Percentiles rank a stretch among this genome's conserved stretches.
phyloP scores from a whole-genome alignment of 2,329 filamentous ascomycete species.

The Neofusicoccum kwambonambiense region DNA sequence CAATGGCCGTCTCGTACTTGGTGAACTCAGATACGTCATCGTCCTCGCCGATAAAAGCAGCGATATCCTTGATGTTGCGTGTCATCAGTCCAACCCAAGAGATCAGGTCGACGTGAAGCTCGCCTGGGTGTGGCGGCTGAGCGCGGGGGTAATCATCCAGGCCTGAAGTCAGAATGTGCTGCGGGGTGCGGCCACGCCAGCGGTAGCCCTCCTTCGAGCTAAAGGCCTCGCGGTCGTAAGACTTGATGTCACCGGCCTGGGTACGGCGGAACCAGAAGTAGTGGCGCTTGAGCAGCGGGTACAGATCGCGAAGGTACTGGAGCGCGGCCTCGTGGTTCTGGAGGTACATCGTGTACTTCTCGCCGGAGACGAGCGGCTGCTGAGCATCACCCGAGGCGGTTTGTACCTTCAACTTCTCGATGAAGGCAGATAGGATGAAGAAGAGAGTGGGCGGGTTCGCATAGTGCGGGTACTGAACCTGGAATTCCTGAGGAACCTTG shows the following conservation, averaged over 20 bases:
- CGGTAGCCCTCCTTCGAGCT: slow-evolving; percentile 90
- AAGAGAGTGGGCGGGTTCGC: slow-evolving; percentile 96
- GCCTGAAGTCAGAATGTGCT: slow-evolving; percentile 87
- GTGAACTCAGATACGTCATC: slow-evolving; percentile 75
- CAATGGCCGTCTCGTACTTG: slow-evolving; percentile 72
- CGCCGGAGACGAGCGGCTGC: slow-evolving; percentile 42
- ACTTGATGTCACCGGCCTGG: slow-evolving; percentile 83
- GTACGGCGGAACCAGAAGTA: slow-evolving; percentile 95
- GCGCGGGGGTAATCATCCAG: slow-evolving; percentile 95
- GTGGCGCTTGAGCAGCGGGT: slow-evolving; percentile 83
- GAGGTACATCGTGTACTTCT: slow-evolving; percentile 63
- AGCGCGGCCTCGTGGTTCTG: slow-evolving; percentile 66
- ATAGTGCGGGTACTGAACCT: slow-evolving; percentile 94
- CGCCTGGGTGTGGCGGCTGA: slow-evolving; percentile 89
- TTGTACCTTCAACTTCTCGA: slow-evolving; percentile 68
- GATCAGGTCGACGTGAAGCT: slow-evolving; percentile 92
- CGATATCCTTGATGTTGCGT: slow-evolving; percentile 77
- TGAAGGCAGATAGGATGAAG: slow-evolving; percentile 79
- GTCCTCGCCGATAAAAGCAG: slow-evolving; percentile 67
- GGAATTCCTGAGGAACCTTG: slow-evolving; percentile 92
- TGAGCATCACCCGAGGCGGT: slow-evolving; percentile 30
- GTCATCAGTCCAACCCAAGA: slow-evolving; percentile 98
- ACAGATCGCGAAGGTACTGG: slow-evolving; percentile 72
- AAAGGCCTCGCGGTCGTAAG: slow-evolving; percentile 85
- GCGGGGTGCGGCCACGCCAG: slow-evolving; percentile 85